phyloP scores from a whole-genome alignment of 2,329 filamentous ascomycete species.

The Cryphonectria radicalis region DNA sequence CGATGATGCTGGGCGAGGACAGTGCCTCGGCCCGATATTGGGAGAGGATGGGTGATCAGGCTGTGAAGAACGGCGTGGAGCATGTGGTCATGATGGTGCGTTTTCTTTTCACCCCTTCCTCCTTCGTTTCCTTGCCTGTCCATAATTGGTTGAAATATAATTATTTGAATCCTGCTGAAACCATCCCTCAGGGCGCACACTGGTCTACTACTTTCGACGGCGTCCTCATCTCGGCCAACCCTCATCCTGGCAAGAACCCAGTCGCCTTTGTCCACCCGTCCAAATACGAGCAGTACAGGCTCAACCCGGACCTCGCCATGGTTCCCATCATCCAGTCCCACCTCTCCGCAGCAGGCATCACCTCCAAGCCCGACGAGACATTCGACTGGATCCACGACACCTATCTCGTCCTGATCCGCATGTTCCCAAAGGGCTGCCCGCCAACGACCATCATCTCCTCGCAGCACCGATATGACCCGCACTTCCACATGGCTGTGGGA shows the following conservation, averaged over 20 bases:
- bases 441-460: conserved; percentile 61
- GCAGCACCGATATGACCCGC: conserved; percentile 46
- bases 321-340: conserved; percentile 54
- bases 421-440: conserved; percentile 69
- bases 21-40: conserved; percentile 65
- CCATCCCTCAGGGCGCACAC: conserved; percentile 58
- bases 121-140: background rate
- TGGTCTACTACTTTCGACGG: conserved; percentile 63
- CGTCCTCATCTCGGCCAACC: conserved; percentile 65
- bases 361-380: conserved; percentile 53
- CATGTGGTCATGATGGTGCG: conserved; percentile 68
- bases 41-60: conserved; percentile 67
- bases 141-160: background rate
- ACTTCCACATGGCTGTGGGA: conserved; percentile 58
- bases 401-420: conserved; percentile 69
- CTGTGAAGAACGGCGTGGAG: conserved; percentile 62
- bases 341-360: conserved; percentile 57
- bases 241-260: conserved; percentile 62
- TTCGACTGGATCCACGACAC: conserved; percentile 78
- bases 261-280: conserved; percentile 69
- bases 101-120: background rate
- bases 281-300: conserved; percentile 66
- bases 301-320: conserved; percentile 62
- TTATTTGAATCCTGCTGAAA: conserved; percentile 9
- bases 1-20: conserved; percentile 73